Evolutionary conservation across 2,329 filamentous ascomycete genomes (phyloP).

Genomic region (Elsinoe australis): DNA sequence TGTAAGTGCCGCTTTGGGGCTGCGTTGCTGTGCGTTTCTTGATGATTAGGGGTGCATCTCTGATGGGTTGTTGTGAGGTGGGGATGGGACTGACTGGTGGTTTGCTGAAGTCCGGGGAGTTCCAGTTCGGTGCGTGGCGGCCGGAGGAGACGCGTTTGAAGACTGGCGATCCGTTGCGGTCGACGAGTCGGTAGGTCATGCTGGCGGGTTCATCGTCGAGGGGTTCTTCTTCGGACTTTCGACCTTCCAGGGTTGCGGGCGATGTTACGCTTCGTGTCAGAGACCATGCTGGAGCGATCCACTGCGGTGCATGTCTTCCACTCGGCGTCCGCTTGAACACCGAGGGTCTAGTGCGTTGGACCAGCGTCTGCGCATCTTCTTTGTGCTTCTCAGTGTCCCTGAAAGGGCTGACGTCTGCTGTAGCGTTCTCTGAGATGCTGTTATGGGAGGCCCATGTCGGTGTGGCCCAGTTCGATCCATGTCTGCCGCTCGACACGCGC

Average conservation of each 20-base stretch:
- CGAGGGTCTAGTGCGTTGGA: background rate
- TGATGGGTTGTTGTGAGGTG: background rate
- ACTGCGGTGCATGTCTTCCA: constrained; percentile 1
- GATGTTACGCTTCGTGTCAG: background rate
- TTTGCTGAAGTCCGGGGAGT: background rate
- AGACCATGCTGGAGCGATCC: background rate
- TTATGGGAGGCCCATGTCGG: background rate
- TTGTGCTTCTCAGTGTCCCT: background rate
- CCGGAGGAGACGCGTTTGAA: constrained; percentile 2
- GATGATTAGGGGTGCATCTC: background rate
- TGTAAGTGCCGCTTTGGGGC: background rate
- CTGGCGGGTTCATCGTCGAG: background rate
- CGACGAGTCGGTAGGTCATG: background rate
- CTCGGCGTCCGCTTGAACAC: background rate
- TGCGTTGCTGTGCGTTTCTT: background rate
- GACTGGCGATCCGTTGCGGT: constrained; percentile 1
- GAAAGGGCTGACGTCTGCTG: background rate
- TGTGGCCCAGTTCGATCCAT: background rate
- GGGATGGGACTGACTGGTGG: background rate
- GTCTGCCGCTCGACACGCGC: background rate
- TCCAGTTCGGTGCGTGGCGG: background rate
- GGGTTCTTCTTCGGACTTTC: background rate
- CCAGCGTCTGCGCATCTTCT: background rate
- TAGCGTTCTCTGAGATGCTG: background rate
- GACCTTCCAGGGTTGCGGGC: background rate